Conservation (phyloP, 495 filamentous ascomycete genomes). For the Penicillium pancosmium region DNA sequence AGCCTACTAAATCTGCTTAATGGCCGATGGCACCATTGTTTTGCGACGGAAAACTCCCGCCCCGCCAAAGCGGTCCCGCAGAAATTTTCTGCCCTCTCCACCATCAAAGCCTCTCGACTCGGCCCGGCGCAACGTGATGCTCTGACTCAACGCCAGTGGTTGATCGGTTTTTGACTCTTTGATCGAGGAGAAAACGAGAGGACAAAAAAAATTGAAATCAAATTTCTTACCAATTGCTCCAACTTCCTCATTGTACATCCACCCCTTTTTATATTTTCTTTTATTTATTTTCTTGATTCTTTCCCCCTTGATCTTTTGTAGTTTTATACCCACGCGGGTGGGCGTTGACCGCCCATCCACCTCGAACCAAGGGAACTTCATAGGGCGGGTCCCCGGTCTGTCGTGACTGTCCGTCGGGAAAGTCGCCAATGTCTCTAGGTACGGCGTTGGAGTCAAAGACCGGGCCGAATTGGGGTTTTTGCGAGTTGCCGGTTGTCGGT, state of each 20-base stretch:
- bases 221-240: too few relatives aligned
- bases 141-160: slow-evolving; percentile 4
- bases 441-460: neutral
- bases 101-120: slow-evolving; percentile 24
- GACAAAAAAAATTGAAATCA: too few relatives aligned
- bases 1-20: slow-evolving; percentile 3
- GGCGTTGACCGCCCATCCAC: neutral
- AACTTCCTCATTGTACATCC: neutral
- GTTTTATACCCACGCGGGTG: neutral
- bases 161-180: neutral
- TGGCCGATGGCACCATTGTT: slow-evolving; percentile 6
- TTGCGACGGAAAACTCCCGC: slow-evolving; percentile 17
- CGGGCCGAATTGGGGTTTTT: neutral
- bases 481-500: neutral
- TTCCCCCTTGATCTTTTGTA: too few relatives aligned
- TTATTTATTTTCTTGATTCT: neutral
- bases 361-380: neutral
- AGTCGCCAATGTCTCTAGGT: neutral
- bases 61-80: slow-evolving; percentile 13
- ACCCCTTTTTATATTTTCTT: neutral
- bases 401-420: too few relatives aligned
- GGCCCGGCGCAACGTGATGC: slow-evolving; percentile 31
- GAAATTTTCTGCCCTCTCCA: slow-evolving; percentile 30
- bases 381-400: neutral
- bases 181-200: neutral